Percentiles rank a stretch among this genome's conserved stretches.
Evolutionary conservation across 495 filamentous ascomycete genomes (phyloP).

Genomic region (Penicillium ochrochloron): DNA sequence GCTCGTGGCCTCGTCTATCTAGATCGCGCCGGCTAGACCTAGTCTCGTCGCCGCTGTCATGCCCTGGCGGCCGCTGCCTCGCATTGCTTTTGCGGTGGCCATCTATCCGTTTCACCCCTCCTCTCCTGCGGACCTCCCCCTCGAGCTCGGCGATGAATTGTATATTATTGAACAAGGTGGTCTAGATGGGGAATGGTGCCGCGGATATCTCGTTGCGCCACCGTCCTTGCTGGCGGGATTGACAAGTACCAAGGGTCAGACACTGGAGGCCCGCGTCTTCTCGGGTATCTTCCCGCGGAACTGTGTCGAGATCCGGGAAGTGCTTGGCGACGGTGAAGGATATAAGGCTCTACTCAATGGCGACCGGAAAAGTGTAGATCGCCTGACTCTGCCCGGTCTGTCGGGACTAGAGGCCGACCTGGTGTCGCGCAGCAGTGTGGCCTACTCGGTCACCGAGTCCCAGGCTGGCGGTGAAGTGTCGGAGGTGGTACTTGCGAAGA

Average conservation of each 20-base stretch:
- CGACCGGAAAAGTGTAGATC: constrained; percentile 36
- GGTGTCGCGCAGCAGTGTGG: constrained; percentile 34
- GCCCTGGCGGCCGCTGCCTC: constrained; percentile 96
- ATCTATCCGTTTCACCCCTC: constrained; percentile 89
- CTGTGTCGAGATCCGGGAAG: constrained; percentile 85
- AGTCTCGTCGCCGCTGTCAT: constrained; percentile 53
- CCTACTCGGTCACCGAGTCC: constrained; percentile 37
- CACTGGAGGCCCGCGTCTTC: constrained; percentile 92
- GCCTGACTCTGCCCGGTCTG: constrained; percentile 27
- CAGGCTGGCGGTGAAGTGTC: constrained; percentile 39
- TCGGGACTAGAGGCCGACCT: constrained; percentile 27
- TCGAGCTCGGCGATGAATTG: constrained; percentile 96
- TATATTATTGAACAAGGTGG: constrained; percentile 99
- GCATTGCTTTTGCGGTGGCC: constrained; percentile 96
- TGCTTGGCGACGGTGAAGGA: constrained; percentile 63
- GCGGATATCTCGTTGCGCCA: constrained; percentile 92
- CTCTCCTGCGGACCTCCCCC: constrained; percentile 87
- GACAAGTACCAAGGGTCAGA: constrained; percentile 89
- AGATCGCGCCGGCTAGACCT: constrained; percentile 13
- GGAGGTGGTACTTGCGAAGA: constrained; percentile 46
- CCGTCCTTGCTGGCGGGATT: constrained; percentile 91
- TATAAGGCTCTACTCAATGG: constrained; percentile 41
- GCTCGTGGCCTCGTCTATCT: constrained; percentile 20
- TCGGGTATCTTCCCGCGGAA: constrained; percentile 93
- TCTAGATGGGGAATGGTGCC: constrained; percentile 82